Evolutionary conservation across 257 asterid species (phyloP).

Genomic region (Dorcoceras hygrometricum): DNA sequence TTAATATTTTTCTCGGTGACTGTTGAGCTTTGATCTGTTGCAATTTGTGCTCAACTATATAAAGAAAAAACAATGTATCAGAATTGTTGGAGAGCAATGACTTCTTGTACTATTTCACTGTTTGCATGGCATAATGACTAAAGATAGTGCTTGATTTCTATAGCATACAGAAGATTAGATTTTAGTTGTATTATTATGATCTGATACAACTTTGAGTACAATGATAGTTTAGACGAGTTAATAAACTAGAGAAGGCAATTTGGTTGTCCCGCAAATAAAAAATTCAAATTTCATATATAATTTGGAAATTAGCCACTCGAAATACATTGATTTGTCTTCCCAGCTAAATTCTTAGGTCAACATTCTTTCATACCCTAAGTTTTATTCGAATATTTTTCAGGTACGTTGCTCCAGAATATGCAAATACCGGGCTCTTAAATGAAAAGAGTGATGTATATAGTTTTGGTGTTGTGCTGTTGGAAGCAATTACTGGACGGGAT

Average conservation of each 20-base stretch:
- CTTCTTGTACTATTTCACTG: neutral
- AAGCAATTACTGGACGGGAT: constrained; percentile 95
- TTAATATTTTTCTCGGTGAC: neutral
- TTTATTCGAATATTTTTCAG: constrained; percentile 36
- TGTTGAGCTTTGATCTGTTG: neutral
- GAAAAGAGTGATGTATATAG: constrained; percentile 95
- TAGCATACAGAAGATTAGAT: too few species aligned
- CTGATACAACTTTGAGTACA: neutral
- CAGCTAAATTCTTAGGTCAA: neutral
- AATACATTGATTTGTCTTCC: neutral
- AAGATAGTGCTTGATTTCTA: neutral
- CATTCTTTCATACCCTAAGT: constrained; percentile 13
- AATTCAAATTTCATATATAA: neutral
- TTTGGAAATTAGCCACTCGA: neutral
- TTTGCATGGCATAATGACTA: too few species aligned
- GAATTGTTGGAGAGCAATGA: neutral
- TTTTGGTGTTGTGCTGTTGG: constrained; percentile 84
- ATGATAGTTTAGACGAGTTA: neutral
- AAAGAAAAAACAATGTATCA: constrained; percentile 4
- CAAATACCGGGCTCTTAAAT: constrained; percentile 85
- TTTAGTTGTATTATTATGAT: neutral
- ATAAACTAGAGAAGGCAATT: neutral
- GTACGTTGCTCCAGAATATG: constrained; percentile 98
- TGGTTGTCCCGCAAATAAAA: neutral
- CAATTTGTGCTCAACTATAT: constrained; percentile 4